Evolutionary conservation across 2,329 filamentous ascomycete genomes (phyloP), one percentile per base, ranked within the genome.

Genomic region (Lachnellula subtilissima): DNA sequence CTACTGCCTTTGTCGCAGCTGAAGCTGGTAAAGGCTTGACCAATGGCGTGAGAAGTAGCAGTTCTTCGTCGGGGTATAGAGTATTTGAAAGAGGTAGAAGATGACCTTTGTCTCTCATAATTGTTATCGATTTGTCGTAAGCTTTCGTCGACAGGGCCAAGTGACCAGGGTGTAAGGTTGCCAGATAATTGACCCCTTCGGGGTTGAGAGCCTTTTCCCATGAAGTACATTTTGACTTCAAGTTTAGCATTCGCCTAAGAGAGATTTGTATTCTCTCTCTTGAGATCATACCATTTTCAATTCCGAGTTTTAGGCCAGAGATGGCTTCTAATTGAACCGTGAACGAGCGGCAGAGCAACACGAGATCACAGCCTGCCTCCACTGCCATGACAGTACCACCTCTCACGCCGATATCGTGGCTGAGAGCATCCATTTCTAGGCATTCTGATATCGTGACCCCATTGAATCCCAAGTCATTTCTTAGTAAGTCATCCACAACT

Each of bases 311-410:
- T 48, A 97, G 77, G 0, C 92, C 93, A 37, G 88, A 89, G 67
- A 99, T 89, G 7, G 92, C 93, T 72, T 97, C 93, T 61, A 94
- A 84, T 70, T 97, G 92, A 19, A 93, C 87, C 39, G 89, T 85
- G 64, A 91, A 95, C 5, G 91, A 91, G 46, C 91, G 86, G 66
- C 92, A 97, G 1, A 97, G 81, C 5, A 97, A 81, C 5, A 97
- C 85, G 52, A 97, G 77, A 71, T 99, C 94, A 69, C 94, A 97
- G 14, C 94, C 94, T 35, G 94, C 93, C 70, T 96, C 94, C 50
- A 97, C 89, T 3, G 94, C 94, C 91, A 97, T 97, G 64, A 97
- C 91, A 0, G 93, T 96, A 12, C 94, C 94, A 42, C 94, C 93
- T 64, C 93, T 91, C 17, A 99, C 91, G n/a, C 93, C 93, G 50